Base-by-base conservation (phyloP, 331 rosid species). In the Pyracantha coccinea region DNA sequence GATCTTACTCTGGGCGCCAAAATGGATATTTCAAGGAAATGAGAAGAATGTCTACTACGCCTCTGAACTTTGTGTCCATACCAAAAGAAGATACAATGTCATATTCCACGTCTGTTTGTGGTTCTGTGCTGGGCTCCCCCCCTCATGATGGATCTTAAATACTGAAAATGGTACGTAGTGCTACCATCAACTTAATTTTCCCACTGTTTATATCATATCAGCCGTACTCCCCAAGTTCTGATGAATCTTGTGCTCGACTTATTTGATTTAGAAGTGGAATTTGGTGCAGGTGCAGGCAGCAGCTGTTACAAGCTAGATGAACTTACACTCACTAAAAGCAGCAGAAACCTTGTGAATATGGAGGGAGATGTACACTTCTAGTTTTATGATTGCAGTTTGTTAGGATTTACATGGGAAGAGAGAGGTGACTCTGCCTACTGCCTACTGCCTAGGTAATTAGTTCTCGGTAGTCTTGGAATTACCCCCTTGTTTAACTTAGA, bases 51-150 rank as follows among this genome's bases (percentile, higher is more conserved):
- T 92, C 97, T 25, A 90, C 97, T n/a, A 76, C 96, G 15, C 97
- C 99, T 15, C 83, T 92, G 62, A 94, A 94, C 90, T 94, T 83
- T 68, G 97, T 92, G 73, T 93, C 97, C 29, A 83, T 92, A 41
- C 64, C 97, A 2, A 94, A 90, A 83, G 99, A 94, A 75, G 99
- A 94, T 73, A 86, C 99, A 11, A 90, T 94, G 91, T 94, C 99
- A 8, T 92, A 80, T 74, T 90, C 58, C 10, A 53, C 96, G 27
- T 93, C 98, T 1, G 77, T 86, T 15, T 90, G 91, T 79, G 91
- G 97, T 74, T 94, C 99, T 8, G 99, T 92, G 88, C 90, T 88
- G 13, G 97, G 88, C 60, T 94, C 97, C 8, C 99, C 98, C 54
- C 92, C 99, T 55, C 96, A 77, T 73, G 79, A 65, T 72, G 90